These are phyloP conservation scores for Nicotiana sylvestris DNA, from an alignment of 257 asterid genomes.

Conservation along the genomic window DNA sequence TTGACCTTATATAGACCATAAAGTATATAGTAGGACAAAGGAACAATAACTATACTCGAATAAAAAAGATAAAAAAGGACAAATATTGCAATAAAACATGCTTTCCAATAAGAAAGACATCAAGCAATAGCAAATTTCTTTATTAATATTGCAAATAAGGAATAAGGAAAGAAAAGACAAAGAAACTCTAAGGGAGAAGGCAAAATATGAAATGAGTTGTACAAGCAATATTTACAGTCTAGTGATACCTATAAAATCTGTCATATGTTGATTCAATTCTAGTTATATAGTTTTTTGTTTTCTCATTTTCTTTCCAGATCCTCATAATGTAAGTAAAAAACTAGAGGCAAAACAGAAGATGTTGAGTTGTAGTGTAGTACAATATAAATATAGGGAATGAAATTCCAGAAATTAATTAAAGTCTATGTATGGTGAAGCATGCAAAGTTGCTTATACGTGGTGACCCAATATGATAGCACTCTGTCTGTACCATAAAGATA, in stretches of 20 bases:
- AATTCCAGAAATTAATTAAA: not conserved
- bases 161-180: not conserved
- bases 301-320: not conserved
- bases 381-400: not conserved
- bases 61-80: not conserved
- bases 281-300: not conserved
- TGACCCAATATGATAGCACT: slow-evolving; percentile 15
- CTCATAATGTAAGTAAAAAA: not conserved
- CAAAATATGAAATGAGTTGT: not conserved
- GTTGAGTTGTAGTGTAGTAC: not conserved
- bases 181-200: not conserved
- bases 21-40: not conserved
- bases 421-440: not conserved
- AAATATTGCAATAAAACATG: not conserved
- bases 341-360: not conserved
- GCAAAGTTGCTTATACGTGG: slow-evolving; percentile 14
- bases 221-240: not conserved
- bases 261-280: not conserved
- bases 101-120: not conserved
- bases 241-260: no score
- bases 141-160: not conserved
- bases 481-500: slow-evolving; percentile 3
- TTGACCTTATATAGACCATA: not conserved
- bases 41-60: not conserved
- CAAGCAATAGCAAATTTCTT: not conserved